phyloP scores from a whole-genome alignment of 1,284 basidiomycete species.

The Coniophora puteana region DNA sequence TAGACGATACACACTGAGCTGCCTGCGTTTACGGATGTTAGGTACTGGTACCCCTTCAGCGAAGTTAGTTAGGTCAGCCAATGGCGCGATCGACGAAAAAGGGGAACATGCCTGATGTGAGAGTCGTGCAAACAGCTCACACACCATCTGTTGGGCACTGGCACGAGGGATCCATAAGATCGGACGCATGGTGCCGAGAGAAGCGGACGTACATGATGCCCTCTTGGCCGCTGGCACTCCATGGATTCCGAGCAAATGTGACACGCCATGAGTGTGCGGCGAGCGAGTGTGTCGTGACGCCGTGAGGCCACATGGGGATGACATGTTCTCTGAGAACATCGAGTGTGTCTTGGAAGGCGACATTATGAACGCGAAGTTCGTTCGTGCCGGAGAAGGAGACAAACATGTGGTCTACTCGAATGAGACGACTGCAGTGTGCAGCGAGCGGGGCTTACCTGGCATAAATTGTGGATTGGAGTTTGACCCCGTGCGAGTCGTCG shows the following conservation, averaged over 20 bases:
- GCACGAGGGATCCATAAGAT: not conserved
- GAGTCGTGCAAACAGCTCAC: slow-evolving; percentile 37
- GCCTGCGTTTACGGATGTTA: slow-evolving; percentile 56
- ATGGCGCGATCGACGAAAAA: not conserved
- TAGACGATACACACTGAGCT: slow-evolving; percentile 38
- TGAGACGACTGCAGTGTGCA: too few relatives aligned
- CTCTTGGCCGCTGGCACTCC: slow-evolving; percentile 38
- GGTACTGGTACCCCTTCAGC: slow-evolving; percentile 46
- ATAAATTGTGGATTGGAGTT: slow-evolving; percentile 28
- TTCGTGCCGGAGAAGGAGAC: slow-evolving; percentile 45
- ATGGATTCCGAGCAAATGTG: slow-evolving; percentile 41
- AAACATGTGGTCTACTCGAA: slow-evolving; percentile 51
- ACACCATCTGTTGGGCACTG: slow-evolving; percentile 42
- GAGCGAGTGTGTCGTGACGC: slow-evolving; percentile 28
- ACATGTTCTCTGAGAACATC: slow-evolving; percentile 40
- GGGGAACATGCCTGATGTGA: slow-evolving; percentile 31
- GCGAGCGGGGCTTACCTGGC: slow-evolving; percentile 28
- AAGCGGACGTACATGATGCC: slow-evolving; percentile 33
- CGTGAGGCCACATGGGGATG: slow-evolving; percentile 44
- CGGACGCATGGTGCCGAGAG: too few relatives aligned
- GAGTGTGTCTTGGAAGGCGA: slow-evolving; percentile 32
- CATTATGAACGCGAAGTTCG: slow-evolving; percentile 38
- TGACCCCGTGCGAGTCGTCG: slow-evolving; percentile 29
- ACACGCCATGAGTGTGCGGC: slow-evolving; percentile 35
- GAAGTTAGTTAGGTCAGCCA: slow-evolving; percentile 12